phyloP scores from a whole-genome alignment of 108 stramenopile species.

The Cylindrotheca fusiformis region DNA sequence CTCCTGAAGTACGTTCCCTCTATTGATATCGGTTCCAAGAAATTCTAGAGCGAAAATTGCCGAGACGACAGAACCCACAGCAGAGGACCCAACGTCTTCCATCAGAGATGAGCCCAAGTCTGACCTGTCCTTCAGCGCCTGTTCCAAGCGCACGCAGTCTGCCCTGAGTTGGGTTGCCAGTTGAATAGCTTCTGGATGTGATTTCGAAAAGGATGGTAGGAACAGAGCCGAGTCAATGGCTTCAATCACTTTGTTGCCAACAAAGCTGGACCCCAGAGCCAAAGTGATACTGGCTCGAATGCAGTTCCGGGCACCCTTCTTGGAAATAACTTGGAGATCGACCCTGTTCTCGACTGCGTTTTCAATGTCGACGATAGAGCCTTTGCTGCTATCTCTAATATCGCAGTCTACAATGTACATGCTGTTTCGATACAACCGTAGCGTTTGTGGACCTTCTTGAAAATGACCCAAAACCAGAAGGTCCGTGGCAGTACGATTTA shows the following conservation, averaged over 20 bases:
- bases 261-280: slow-evolving; percentile 23
- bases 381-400: slow-evolving; percentile 14
- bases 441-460: background rate
- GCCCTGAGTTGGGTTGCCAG: slow-evolving; percentile 48
- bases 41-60: slow-evolving; percentile 35
- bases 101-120: background rate
- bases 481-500: slow-evolving; percentile 39
- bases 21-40: slow-evolving; percentile 13
- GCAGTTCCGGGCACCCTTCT: background rate
- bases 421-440: slow-evolving; percentile 45
- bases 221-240: slow-evolving; percentile 53
- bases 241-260: slow-evolving; percentile 44
- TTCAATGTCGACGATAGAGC: slow-evolving; percentile 16
- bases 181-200: background rate
- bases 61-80: slow-evolving; percentile 40
- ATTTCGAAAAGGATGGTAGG: background rate
- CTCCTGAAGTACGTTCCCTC: background rate
- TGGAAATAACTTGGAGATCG: slow-evolving; percentile 30
- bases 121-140: slow-evolving; percentile 6
- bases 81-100: slow-evolving; percentile 39
- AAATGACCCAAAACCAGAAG: slow-evolving; percentile 40
- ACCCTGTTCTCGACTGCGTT: slow-evolving; percentile 50
- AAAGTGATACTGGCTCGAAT: slow-evolving; percentile 30
- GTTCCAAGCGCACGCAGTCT: slow-evolving; percentile 50
- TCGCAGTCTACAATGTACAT: slow-evolving; percentile 44